These are phyloP conservation scores for Ehretia macrophylla DNA, from an alignment of 257 asterid genomes.

Conservation along the genomic window DNA sequence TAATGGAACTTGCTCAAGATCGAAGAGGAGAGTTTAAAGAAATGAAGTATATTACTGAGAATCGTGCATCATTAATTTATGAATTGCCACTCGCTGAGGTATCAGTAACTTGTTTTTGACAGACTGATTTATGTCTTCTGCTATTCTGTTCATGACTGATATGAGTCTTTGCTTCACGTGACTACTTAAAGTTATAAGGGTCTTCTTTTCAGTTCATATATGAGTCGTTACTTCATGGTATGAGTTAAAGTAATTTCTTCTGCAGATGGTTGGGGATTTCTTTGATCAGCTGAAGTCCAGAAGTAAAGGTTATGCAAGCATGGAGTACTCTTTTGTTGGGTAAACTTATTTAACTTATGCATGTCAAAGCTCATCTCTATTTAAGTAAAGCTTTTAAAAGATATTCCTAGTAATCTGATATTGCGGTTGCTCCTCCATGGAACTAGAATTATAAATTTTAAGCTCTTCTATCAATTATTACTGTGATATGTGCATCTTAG, in stretches of 20 bases:
- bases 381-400: not conserved
- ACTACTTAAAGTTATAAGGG: not conserved
- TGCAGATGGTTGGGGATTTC: slow-evolving; percentile 99
- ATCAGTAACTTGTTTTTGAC: slow-evolving; percentile 12
- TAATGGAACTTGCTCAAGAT: slow-evolving; percentile 99
- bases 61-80: slow-evolving; percentile 66
- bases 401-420: not conserved
- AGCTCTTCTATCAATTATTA: too few species aligned
- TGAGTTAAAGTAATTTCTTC: slow-evolving; percentile 8
- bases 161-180: too few species aligned
- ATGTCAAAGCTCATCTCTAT: not conserved
- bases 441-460: too few species aligned
- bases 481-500: too few species aligned
- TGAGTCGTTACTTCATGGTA: too few species aligned
- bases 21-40: slow-evolving; percentile 94
- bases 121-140: slow-evolving; percentile 1
- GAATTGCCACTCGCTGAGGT: slow-evolving; percentile 98
- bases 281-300: slow-evolving; percentile 97
- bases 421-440: too few species aligned
- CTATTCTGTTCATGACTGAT: too few species aligned
- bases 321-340: slow-evolving; percentile 96
- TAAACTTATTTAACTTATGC: slow-evolving; percentile 23
- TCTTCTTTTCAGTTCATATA: too few species aligned
- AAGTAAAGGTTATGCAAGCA: slow-evolving; percentile 99
- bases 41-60: slow-evolving; percentile 86